Conservation (phyloP, 352 stramenopile species). For the Thraustotheca clavata region DNA sequence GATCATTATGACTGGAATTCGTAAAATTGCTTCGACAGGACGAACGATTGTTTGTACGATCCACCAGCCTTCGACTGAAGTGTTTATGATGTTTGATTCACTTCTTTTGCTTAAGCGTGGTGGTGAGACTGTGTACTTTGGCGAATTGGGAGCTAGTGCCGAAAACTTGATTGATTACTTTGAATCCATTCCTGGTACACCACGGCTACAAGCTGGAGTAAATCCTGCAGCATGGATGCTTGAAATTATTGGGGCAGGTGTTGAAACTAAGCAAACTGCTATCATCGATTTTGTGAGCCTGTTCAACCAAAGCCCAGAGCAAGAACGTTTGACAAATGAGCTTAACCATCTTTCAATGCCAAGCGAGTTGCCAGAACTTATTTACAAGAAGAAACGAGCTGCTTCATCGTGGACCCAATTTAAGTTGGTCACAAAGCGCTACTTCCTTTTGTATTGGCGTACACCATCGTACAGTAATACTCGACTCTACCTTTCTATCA, state of each 20-base stretch:
- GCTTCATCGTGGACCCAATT: slow-evolving; percentile 30
- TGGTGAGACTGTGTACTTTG: slow-evolving; percentile 45
- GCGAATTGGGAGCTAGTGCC: slow-evolving; percentile 38
- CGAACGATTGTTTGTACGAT: slow-evolving; percentile 87
- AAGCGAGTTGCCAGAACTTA: slow-evolving; percentile 32
- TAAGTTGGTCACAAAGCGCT: slow-evolving; percentile 40
- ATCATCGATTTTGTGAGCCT: slow-evolving; percentile 33
- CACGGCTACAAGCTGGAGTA: slow-evolving; percentile 41
- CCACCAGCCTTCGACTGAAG: slow-evolving; percentile 83
- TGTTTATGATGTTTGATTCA: slow-evolving; percentile 86
- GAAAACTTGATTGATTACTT: slow-evolving; percentile 50
- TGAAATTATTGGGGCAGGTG: slow-evolving; percentile 35
- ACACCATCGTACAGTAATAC: slow-evolving; percentile 80
- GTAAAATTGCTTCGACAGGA: slow-evolving; percentile 71
- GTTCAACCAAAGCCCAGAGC: slow-evolving; percentile 33
- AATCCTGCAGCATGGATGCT: slow-evolving; percentile 81
- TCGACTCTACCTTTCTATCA: slow-evolving; percentile 52
- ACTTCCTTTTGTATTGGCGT: slow-evolving; percentile 77
- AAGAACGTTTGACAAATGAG: slow-evolving; percentile 31
- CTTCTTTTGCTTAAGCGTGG: slow-evolving; percentile 66
- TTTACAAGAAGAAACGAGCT: slow-evolving; percentile 34
- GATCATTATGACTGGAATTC: slow-evolving; percentile 79
- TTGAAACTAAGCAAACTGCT: slow-evolving; percentile 23
- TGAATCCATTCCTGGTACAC: slow-evolving; percentile 29
- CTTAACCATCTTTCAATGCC: slow-evolving; percentile 23